These are phyloP conservation scores for Capsicum pubescens DNA, from an alignment of 257 asterid genomes.

Conservation along the genomic window DNA sequence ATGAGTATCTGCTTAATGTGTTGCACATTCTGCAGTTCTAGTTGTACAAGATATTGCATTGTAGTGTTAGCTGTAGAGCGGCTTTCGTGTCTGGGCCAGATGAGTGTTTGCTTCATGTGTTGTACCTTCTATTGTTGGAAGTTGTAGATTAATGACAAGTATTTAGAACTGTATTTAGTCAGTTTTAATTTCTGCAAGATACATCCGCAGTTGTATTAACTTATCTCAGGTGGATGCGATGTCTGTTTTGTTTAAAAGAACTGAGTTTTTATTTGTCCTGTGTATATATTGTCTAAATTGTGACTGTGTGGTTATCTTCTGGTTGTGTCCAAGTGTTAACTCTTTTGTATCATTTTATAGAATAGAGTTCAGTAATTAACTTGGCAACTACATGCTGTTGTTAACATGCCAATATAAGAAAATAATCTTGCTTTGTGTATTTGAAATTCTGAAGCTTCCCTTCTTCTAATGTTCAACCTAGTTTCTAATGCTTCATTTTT, in stretches of 20 bases:
- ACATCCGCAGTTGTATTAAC: too few species aligned
- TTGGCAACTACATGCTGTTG: not conserved
- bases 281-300: not conserved
- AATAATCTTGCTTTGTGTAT: not conserved
- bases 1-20: too few species aligned
- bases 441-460: slow-evolving; percentile 6
- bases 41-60: too few species aligned
- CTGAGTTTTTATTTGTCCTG: not conserved
- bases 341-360: not conserved
- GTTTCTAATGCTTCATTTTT: not conserved
- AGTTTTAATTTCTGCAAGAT: too few species aligned
- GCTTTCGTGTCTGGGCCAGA: too few species aligned
- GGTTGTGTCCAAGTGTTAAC: not conserved
- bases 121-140: too few species aligned
- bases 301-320: not conserved
- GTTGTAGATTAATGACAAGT: too few species aligned
- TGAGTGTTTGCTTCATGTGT: too few species aligned
- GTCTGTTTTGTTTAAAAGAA: not conserved
- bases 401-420: not conserved
- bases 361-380: not conserved
- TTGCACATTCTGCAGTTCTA: too few species aligned
- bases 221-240: not conserved
- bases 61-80: too few species aligned
- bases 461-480: not conserved
- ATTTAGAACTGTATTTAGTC: too few species aligned